These are phyloP conservation scores for Acer yangbiense DNA, from an alignment of 345 rosid genomes.

Conservation along the genomic window DNA sequence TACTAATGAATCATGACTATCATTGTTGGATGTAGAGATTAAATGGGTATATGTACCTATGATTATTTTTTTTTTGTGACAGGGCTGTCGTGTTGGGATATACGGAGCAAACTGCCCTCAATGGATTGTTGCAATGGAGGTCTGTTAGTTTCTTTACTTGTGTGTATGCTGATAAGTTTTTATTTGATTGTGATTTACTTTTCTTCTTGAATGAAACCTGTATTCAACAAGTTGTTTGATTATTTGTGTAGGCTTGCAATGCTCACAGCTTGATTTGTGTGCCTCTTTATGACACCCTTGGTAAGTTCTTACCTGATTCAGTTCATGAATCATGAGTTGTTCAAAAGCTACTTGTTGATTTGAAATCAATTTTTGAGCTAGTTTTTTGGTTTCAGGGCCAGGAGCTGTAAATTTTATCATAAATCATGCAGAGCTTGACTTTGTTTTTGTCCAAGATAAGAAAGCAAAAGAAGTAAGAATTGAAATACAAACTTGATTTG, in stretches of 20 bases:
- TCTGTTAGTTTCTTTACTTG: constrained; percentile 21
- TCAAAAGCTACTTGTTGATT: neutral
- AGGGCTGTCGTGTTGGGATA: constrained; percentile 88
- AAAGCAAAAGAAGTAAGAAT: constrained; percentile 66
- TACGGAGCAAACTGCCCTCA: constrained; percentile 95
- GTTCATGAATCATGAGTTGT: neutral
- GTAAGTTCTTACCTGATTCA: constrained; percentile 37
- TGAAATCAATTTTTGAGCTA: constrained; percentile 4
- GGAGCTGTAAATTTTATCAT: constrained; percentile 85
- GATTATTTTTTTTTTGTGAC: constrained; percentile 3
- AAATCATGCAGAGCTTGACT: constrained; percentile 84
- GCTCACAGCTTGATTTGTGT: constrained; percentile 85
- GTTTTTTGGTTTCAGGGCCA: constrained; percentile 52
- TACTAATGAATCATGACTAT: too few relatives aligned
- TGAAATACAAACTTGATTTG: neutral
- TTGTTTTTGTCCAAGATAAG: constrained; percentile 80
- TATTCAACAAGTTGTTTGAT: constrained; percentile 8
- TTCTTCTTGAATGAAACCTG: neutral
- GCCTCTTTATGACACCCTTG: constrained; percentile 95
- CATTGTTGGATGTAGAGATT: too few relatives aligned
- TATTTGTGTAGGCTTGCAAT: constrained; percentile 66
- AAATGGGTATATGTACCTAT: too few relatives aligned
- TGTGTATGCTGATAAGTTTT: neutral
- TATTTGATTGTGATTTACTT: neutral
- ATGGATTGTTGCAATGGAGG: constrained; percentile 98